phyloP scores from a whole-genome alignment of 352 stramenopile species.

The Aphanomyces cochlioides region DNA sequence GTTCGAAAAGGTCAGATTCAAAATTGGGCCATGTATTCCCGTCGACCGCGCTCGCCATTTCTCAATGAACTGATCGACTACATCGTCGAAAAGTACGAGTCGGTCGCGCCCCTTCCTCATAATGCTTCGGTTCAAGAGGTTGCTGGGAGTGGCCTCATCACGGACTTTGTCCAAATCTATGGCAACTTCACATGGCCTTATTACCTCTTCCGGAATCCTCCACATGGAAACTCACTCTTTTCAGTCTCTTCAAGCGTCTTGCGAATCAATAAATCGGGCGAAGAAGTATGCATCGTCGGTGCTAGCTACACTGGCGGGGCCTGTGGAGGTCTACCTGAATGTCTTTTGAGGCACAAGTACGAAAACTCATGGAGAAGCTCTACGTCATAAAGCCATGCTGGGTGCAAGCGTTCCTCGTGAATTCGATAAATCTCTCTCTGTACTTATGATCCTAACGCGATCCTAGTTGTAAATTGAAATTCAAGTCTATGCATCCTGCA shows the following conservation, averaged over 20 bases:
- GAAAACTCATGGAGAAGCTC: background rate
- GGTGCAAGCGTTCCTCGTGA: too few relatives aligned
- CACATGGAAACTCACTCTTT: background rate
- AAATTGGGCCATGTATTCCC: background rate
- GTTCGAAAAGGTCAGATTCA: background rate
- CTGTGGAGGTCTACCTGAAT: background rate
- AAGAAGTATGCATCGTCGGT: conserved; percentile 4
- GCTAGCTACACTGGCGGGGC: background rate
- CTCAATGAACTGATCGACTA: background rate
- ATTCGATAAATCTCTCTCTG: too few relatives aligned
- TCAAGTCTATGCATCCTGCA: too few relatives aligned
- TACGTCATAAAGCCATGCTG: too few relatives aligned
- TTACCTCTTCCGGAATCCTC: background rate
- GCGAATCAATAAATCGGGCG: background rate
- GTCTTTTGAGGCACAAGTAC: background rate
- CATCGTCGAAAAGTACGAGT: background rate
- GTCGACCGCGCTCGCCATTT: background rate
- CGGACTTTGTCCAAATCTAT: background rate
- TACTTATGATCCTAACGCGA: too few relatives aligned
- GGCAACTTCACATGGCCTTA: background rate
- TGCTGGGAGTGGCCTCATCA: background rate
- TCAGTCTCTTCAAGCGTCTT: background rate
- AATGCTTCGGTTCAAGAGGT: background rate
- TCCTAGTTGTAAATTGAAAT: too few relatives aligned
- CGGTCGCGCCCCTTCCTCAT: background rate